phyloP scores from a whole-genome alignment of 164 flowering plant genomes.

The Pachysandra terminalis region DNA sequence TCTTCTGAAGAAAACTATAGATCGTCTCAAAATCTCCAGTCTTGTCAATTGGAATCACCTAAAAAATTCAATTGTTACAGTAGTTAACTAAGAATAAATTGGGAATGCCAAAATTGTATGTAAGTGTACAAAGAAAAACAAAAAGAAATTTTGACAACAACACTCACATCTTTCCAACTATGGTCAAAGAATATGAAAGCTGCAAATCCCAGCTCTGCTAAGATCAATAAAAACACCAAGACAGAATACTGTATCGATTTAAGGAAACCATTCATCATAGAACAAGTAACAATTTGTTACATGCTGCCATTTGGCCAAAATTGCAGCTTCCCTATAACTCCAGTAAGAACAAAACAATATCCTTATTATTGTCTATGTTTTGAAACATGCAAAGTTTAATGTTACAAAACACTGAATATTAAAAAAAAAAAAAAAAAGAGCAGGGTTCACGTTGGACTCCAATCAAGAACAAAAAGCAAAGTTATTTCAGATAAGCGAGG shows the following conservation, averaged over 20 bases:
- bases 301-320: no score
- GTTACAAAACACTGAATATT: not conserved
- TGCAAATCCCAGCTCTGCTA: conserved; percentile 78
- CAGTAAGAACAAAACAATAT: no score
- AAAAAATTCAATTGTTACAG: conserved; percentile 12
- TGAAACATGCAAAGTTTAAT: not conserved
- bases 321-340: no score
- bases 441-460: not conserved
- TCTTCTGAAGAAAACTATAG: conserved; percentile 59
- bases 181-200: conserved; percentile 90
- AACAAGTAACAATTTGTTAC: not conserved
- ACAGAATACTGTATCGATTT: conserved; percentile 60
- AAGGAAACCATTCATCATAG: conserved; percentile 42
- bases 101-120: not conserved
- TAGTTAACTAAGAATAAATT: not conserved
- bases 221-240: conserved; percentile 67
- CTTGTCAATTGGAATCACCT: conserved; percentile 76
- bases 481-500: not conserved
- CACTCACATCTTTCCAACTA: conserved; percentile 78
- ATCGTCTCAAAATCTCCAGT: conserved; percentile 85
- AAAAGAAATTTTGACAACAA: not conserved
- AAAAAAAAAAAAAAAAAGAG: no score
- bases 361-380: not conserved
- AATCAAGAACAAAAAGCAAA: no score
- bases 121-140: no score